phyloP scores from a whole-genome alignment of 768 basidiomycete genomes.

The Trametes punicea region DNA sequence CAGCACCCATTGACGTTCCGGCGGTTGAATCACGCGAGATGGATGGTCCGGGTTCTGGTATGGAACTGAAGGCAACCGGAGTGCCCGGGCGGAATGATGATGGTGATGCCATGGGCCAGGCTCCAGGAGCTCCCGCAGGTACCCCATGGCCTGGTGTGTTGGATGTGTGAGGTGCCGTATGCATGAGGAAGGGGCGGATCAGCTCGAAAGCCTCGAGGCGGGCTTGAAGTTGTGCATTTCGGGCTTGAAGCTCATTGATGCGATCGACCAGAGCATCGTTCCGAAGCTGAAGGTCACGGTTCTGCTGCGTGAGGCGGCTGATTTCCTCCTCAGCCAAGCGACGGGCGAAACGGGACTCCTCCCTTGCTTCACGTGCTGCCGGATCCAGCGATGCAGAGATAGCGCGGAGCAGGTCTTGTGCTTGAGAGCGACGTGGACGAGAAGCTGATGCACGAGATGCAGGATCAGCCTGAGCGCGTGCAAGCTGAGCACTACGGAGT shows the following conservation, averaged over 20 bases:
- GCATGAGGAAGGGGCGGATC: neutral
- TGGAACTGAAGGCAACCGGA: too few species aligned
- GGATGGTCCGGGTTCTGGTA: too few species aligned
- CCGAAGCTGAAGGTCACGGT: neutral
- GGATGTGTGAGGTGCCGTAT: neutral
- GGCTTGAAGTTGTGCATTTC: neutral
- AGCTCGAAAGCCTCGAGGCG: neutral
- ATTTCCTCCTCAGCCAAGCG: neutral
- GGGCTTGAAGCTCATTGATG: neutral
- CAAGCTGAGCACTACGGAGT: neutral
- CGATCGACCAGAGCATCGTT: neutral
- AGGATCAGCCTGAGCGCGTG: neutral
- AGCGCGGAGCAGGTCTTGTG: neutral
- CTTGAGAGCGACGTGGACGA: neutral
- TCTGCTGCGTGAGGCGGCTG: neutral
- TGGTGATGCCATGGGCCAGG: too few species aligned
- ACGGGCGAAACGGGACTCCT: neutral
- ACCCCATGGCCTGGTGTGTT: neutral
- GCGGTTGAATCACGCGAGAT: too few species aligned
- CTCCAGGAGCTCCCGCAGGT: neutral
- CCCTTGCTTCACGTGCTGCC: neutral
- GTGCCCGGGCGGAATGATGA: too few species aligned
- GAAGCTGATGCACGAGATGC: neutral
- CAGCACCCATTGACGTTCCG: too few species aligned
- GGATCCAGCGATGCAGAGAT: neutral